Conservation (phyloP, 2,329 filamentous ascomycete species). For the Epichloe bromicola region DNA sequence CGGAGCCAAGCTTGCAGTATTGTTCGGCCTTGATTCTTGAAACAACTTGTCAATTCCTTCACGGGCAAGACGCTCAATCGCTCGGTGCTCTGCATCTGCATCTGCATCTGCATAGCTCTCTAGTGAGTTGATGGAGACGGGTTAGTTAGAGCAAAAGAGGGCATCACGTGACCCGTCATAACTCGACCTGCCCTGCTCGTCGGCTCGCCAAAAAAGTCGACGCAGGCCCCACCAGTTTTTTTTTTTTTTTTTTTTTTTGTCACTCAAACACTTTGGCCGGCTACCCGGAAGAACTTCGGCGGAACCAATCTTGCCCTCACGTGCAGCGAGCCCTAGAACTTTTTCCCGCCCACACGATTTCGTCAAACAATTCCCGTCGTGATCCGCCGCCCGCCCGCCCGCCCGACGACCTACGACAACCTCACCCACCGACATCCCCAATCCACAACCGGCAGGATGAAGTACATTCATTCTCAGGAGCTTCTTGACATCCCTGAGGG, state of each 20-base stretch:
- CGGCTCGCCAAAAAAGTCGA: background rate
- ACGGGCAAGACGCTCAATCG: too few species aligned
- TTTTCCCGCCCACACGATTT: constrained; percentile 32
- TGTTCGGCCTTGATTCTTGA: too few species aligned
- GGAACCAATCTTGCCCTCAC: constrained; percentile 19
- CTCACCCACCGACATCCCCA: constrained; percentile 30
- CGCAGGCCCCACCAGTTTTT: background rate
- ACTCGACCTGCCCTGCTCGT: background rate
- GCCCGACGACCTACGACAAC: constrained; percentile 24
- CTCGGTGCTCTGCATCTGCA: too few species aligned
- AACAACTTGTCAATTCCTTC: too few species aligned
- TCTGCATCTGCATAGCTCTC: too few species aligned
- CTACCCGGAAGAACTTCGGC: constrained; percentile 16
- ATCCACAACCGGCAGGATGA: constrained; percentile 67
- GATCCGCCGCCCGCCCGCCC: constrained; percentile 14
- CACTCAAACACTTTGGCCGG: background rate
- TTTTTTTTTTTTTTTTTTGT: too few species aligned
- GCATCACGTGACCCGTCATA: background rate
- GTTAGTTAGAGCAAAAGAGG: background rate
- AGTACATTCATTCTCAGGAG: constrained; percentile 99
- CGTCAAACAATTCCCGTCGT: constrained; percentile 24
- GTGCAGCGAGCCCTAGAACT: constrained; percentile 31
- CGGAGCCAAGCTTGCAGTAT: too few species aligned
- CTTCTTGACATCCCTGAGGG: constrained; percentile 89
- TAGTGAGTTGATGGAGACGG: too few species aligned